phyloP scores from a whole-genome alignment of 2,329 filamentous ascomycete species.

The Claviceps monticola region DNA sequence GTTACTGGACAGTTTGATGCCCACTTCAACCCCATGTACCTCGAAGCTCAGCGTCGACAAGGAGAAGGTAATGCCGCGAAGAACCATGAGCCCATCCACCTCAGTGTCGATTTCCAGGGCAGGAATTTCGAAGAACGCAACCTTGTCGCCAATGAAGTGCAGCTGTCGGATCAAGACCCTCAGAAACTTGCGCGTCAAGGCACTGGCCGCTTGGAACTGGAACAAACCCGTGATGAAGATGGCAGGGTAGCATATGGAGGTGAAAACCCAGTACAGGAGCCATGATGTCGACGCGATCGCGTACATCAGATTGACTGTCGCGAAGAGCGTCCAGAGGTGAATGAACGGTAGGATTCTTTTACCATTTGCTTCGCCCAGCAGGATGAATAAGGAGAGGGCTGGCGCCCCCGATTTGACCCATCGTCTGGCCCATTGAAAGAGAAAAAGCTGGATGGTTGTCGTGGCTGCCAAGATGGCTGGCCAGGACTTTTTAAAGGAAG shows the following conservation, averaged over 20 bases:
- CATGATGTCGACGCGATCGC: conserved; percentile 5
- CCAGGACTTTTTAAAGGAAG: background rate
- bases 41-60: conserved; percentile 4
- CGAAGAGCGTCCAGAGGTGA: conserved; percentile 3
- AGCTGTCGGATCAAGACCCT: conserved; percentile 2
- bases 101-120: conserved; percentile 4
- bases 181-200: background rate
- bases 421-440: conserved; percentile 3
- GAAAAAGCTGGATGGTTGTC: background rate
- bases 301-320: conserved; percentile 3
- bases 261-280: conserved; percentile 4
- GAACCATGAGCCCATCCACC: conserved; percentile 4
- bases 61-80: conserved; percentile 3
- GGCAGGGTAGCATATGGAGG: conserved; percentile 2
- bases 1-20: conserved; percentile 4
- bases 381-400: background rate
- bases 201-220: background rate
- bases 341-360: background rate
- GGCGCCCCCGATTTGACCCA: conserved; percentile 3
- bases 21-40: conserved; percentile 4
- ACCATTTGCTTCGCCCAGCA: conserved; percentile 2
- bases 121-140: conserved; percentile 4
- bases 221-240: conserved; percentile 3
- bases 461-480: conserved; percentile 3
- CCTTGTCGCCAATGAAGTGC: conserved; percentile 6